phyloP scores from a whole-genome alignment of 768 basidiomycete species.

The Roridomyces roridus region DNA sequence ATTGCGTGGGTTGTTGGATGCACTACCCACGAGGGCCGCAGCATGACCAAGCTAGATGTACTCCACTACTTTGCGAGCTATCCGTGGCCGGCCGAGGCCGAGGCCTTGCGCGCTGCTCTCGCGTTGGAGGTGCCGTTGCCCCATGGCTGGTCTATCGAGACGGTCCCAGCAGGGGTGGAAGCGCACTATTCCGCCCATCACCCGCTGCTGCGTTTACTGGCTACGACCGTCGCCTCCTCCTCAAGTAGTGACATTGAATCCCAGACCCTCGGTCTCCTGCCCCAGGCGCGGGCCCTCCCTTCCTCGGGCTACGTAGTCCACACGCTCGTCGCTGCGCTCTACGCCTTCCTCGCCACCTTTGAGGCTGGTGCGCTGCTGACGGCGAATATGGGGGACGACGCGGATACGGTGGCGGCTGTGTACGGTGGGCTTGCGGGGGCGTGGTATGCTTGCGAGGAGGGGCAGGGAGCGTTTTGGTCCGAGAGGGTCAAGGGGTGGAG shows the following conservation, averaged over 20 bases:
- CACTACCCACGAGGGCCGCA: constrained; percentile 24
- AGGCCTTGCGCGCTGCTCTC: constrained; percentile 37
- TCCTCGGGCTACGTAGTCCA: constrained; percentile 49
- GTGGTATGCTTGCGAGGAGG: constrained; percentile 45
- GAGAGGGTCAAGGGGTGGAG: constrained; percentile 42
- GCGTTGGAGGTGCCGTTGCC: constrained; percentile 33
- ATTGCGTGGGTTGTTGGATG: constrained; percentile 44
- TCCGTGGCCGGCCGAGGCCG: constrained; percentile 34
- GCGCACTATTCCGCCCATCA: constrained; percentile 40
- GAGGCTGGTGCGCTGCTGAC: constrained; percentile 52
- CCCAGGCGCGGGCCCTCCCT: constrained; percentile 34
- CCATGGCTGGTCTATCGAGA: constrained; percentile 15
- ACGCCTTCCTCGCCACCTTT: constrained; percentile 52
- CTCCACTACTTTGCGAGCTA: constrained; percentile 45
- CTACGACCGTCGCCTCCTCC: constrained; percentile 21
- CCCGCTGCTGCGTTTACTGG: constrained; percentile 44
- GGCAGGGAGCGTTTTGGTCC: constrained; percentile 40
- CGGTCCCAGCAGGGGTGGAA: constrained; percentile 35
- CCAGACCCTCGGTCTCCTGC: constrained; percentile 27
- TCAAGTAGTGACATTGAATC: neutral
- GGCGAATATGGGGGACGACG: constrained; percentile 50
- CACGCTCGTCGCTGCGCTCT: constrained; percentile 47
- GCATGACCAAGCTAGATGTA: constrained; percentile 46
- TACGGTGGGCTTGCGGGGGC: constrained; percentile 52
- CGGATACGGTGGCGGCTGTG: constrained; percentile 52